These are phyloP conservation scores for Chloranthus sessilifolius DNA, from an alignment of 164 flowering plant genomes.

Conservation along the genomic window DNA sequence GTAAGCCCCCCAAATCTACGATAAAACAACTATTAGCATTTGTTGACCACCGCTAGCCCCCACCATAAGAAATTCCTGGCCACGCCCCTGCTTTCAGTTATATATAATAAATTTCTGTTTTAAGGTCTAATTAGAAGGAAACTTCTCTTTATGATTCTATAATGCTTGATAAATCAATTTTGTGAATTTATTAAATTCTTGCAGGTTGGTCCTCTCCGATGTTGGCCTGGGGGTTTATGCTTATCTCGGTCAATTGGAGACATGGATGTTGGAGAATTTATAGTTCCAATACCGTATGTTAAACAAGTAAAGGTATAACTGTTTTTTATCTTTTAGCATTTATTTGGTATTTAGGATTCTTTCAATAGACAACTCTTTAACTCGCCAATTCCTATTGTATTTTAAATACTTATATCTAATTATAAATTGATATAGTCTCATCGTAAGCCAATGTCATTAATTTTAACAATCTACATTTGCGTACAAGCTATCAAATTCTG, in stretches of 20 bases:
- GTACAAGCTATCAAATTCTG: constrained; percentile 60
- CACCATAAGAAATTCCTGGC: too few species aligned
- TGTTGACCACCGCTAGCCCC: too few species aligned
- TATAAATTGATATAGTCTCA: background rate
- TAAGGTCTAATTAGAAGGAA: too few species aligned
- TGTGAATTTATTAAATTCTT: constrained; percentile 2
- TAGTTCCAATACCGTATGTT: constrained; percentile 83
- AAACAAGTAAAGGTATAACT: constrained; percentile 84
- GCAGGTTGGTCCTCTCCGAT: constrained; percentile 86
- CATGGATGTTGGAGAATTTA: constrained; percentile 89
- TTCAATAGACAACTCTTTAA: background rate
- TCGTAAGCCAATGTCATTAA: background rate
- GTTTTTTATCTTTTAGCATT: background rate
- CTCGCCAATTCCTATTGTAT: background rate
- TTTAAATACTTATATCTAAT: background rate
- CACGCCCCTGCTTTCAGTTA: too few species aligned
- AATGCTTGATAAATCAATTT: background rate
- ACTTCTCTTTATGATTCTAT: too few species aligned
- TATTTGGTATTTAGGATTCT: background rate
- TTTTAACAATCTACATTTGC: constrained; percentile 12
- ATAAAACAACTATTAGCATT: too few species aligned
- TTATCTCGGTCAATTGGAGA: constrained; percentile 91
- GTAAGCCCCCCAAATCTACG: too few species aligned
- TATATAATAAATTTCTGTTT: too few species aligned
- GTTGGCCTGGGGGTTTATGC: constrained; percentile 97